These are phyloP conservation scores for Saccharum spontaneum DNA, from an alignment of 176 grass and related monocot genomes.

Conservation along the genomic window DNA sequence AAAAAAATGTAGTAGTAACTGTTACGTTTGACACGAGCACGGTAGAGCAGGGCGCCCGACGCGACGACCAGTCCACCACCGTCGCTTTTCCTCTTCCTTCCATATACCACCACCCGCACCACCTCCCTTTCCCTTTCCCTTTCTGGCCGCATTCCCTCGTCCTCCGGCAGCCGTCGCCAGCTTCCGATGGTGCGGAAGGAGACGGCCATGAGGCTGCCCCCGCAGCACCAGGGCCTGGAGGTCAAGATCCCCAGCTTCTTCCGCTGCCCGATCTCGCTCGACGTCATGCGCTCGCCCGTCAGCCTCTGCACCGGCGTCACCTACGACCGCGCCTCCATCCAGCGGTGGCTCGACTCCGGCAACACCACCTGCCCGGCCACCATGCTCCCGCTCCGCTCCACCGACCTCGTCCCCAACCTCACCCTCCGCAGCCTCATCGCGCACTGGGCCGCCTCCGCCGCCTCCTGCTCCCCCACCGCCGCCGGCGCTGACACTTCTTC, in stretches of 20 bases:
- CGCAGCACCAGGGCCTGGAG: constrained; percentile 51
- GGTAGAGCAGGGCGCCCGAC: background rate
- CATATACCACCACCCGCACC: constrained; percentile 20
- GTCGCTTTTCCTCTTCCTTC: background rate
- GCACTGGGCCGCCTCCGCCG: constrained; percentile 63
- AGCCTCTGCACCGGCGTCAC: constrained; percentile 96
- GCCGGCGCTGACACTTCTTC: background rate
- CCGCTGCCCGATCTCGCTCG: constrained; percentile 90
- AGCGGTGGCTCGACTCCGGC: constrained; percentile 88
- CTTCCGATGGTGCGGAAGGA: constrained; percentile 44
- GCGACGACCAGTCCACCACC: background rate
- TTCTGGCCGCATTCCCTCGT: constrained; percentile 24
- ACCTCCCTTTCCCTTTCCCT: constrained; percentile 2
- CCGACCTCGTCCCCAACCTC: constrained; percentile 77
- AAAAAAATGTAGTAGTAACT: too few relatives aligned
- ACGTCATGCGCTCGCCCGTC: constrained; percentile 96
- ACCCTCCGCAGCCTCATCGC: constrained; percentile 78
- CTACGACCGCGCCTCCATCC: constrained; percentile 91
- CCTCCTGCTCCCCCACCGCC: constrained; percentile 33
- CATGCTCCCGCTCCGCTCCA: constrained; percentile 65
- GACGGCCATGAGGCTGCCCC: constrained; percentile 32
- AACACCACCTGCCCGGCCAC: constrained; percentile 92
- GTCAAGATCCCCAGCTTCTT: constrained; percentile 87
- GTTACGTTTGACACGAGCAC: background rate
- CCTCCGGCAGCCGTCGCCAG: constrained; percentile 9